phyloP scores from a whole-genome alignment of 805 yeast species.

The Candida parachauliodes region DNA sequence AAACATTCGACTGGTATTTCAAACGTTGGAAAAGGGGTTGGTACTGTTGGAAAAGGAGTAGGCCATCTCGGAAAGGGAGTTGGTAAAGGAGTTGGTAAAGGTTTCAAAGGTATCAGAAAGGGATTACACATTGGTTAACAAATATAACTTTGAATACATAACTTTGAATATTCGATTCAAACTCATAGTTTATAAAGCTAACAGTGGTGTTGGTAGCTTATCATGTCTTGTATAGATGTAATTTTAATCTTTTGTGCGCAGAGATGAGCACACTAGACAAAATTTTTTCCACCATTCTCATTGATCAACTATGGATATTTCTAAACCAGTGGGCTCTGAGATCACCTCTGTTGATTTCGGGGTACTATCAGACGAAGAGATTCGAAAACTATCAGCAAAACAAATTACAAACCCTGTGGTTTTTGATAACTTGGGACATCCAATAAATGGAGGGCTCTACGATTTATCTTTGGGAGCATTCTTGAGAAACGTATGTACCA shows the following conservation, averaged over 20 bases:
- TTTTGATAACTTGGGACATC: conserved; percentile 95
- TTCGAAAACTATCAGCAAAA: conserved; percentile 84
- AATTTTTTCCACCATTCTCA: conserved; percentile 4
- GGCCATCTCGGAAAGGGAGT: conserved; percentile 31
- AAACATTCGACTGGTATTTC: conserved; percentile 16
- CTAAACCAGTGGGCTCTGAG: conserved; percentile 94
- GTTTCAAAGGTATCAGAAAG: conserved; percentile 30
- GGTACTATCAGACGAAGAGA: conserved; percentile 75
- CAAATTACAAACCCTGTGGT: conserved; percentile 94
- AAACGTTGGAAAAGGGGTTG: conserved; percentile 45
- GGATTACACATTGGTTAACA: conserved; percentile 21
- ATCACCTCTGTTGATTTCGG: conserved; percentile 91
- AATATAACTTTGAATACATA: no score
- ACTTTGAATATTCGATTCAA: no score
- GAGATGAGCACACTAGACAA: conserved; percentile 6
- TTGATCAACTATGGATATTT: conserved; percentile 71
- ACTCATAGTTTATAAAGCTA: no score
- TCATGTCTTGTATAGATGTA: no score
- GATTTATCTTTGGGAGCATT: conserved; percentile 97
- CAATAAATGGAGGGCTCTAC: conserved; percentile 88
- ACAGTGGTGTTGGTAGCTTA: no score
- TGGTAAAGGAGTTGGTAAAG: conserved; percentile 34
- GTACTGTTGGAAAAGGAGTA: conserved; percentile 34
- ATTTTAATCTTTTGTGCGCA: background rate
- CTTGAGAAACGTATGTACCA: conserved; percentile 79